Evolutionary conservation across 441 rosid species (phyloP), one percentile per base, ranked within the genome.

Genomic region (Macaranga tanarius): DNA sequence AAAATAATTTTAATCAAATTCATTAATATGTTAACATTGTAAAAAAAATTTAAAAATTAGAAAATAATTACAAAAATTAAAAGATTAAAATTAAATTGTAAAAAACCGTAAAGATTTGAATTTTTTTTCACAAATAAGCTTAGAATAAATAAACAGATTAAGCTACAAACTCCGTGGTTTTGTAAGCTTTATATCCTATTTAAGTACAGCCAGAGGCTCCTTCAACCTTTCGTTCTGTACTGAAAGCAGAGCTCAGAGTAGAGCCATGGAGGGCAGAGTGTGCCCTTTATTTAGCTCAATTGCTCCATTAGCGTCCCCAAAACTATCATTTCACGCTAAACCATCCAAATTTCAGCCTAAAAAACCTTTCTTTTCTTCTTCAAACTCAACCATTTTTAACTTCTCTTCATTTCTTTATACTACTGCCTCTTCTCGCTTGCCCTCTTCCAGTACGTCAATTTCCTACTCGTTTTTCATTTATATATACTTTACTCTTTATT

Each of bases 201-300:
- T 34, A n/a, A n/a, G n/a, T 34, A 34, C 38, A 34, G 0, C 7
- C 38, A 13, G n/a, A 2, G 40, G 47, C 64, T 56, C 13, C 54
- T 34, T 61, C 62, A 69, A 57, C 73, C 73, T 22, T 23, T 57
- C 42, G 8, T 57, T 25, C 6, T 42, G n/a, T 38, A 42, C 47
- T 23, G 45, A 22, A 17, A 59, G 0, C 10, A 22, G 6, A 58
- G 42, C 15, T n/a, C 0, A 4, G 0, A 42, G 23, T 10, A 26
- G 26, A 58, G 65, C 13, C 70, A 79, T 82, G 83, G 79, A 77
- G 70, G 67, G 70, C 73, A 75, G 75, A 4, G 28, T 66, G 31
- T 66, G 71, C 68, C 73, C 79, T 61, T 67, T 77, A 31, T 75
- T 67, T 68, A 58, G 73, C 62, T 34, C 61, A 5, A 34, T 69